phyloP scores from a whole-genome alignment of 768 basidiomycete species.

The Tricholoma matsutake region DNA sequence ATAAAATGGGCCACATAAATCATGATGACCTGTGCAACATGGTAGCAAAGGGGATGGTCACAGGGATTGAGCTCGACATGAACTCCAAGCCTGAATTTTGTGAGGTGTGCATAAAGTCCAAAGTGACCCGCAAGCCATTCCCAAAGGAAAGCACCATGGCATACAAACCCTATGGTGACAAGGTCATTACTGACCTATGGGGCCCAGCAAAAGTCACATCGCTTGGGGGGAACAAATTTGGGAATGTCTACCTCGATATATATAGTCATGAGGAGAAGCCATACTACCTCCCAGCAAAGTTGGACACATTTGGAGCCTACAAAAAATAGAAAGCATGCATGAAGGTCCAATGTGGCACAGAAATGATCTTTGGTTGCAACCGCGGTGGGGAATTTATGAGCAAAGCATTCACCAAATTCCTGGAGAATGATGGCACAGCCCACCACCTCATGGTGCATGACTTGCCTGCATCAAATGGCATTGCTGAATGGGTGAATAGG shows the following conservation, averaged over 20 bases:
- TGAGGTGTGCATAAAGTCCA: constrained; percentile 21
- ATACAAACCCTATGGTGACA: background rate
- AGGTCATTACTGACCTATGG: background rate
- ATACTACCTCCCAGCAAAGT: background rate
- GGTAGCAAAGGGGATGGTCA: constrained; percentile 25
- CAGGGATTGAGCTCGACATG: constrained; percentile 27
- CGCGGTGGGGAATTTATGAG: background rate
- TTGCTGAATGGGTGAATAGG: constrained; percentile 3
- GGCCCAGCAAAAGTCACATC: background rate
- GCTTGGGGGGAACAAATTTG: background rate
- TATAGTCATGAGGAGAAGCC: constrained; percentile 3
- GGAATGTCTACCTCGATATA: constrained; percentile 4
- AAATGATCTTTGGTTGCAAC: background rate
- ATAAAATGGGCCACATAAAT: constrained; percentile 33
- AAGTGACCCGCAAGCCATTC: constrained; percentile 5
- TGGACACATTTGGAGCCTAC: background rate
- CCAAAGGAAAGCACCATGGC: background rate
- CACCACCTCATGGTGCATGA: background rate
- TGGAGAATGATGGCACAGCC: background rate
- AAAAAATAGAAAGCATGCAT: background rate
- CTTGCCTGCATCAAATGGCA: constrained; percentile 1
- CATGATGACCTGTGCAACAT: constrained; percentile 22
- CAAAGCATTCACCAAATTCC: background rate
- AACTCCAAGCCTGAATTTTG: constrained; percentile 22
- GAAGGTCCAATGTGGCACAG: background rate